Base-by-base conservation (phyloP, 805 yeast genomes). In the Candida succiphila region DNA sequence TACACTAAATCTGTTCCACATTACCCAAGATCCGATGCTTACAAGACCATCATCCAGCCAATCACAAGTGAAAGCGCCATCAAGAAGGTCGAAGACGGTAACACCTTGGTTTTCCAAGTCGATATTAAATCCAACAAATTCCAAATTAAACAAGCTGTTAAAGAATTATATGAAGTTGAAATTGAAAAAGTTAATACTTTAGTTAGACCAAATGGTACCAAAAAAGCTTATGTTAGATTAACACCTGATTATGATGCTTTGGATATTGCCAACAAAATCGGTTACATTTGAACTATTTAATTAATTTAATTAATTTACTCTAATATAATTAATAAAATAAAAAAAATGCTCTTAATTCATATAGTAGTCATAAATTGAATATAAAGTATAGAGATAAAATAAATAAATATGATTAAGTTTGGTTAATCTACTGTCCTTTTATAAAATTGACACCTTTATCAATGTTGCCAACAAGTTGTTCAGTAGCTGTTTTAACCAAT, bases 251-350 rank as follows among this genome's bases (percentile, higher is more conserved):
- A 79, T 78, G 98, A 92, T 74, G 97, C 97, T 69, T 83, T 92
- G 66, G 98, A 92, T 69, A 87, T 92, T 69, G 98, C 98, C 67
- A 88, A 88, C 95, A 86, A 92, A 75, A 92, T 89, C 65, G 98
- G 98, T 74, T 88, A 87, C 94, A 81, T 89, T 69, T 89, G 77
- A 83, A 57, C 42, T 32, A 30, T 37, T 32, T 25, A 15, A 9
- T 15, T 20, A 6, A 4, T n/a, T 7, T 18, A 18, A 13, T 22
- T 22, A 9, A 27, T 17, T 17, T 7, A 5, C 5, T 16, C 27
- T 30, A 27, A 7, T 17, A 27, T 8, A 12, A 27, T 10, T 10
- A 27, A 27, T 16, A 26, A 26, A 9, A 9, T 14, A n/a, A n/a
- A n/a, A n/a, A n/a, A n/a, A n/a, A n/a, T n/a, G n/a, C n/a, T n/a